Base-by-base conservation (phyloP, 129 eudicot species). In the Arctium minus region DNA sequence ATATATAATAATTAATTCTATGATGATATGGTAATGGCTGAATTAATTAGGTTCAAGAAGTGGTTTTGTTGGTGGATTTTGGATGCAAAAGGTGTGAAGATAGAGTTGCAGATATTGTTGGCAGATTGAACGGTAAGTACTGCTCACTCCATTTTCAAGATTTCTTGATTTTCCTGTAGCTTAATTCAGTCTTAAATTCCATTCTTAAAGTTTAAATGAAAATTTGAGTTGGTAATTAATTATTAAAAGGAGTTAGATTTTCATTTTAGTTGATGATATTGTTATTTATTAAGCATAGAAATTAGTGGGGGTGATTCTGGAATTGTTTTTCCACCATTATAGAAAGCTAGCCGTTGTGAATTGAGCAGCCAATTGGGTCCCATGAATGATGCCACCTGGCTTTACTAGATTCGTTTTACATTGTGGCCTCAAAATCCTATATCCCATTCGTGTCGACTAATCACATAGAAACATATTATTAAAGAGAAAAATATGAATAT, bases 81-180 rank as follows among this genome's bases (percentile, higher is more conserved):
- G 6, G 79, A 78, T 84, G 86, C 79, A 84, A 72, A 84, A 60
- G 42, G 73, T 84, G 86, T 72, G 74, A 18, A 72, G 83, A 72
- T 38, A 78, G 79, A 72, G 83, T 84, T 18, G 86, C 69, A 2
- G 30, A 60, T 39, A 77, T 83, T 1, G 68, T 83, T 72, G 38
- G 82, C 37, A 72, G 32, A 64, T 56, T 60, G 5, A 62, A 84
- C 13, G 83, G 83, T 84, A 64, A n/a, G 32, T 60, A 17, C 17
- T 83, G 36, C 18, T 10, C 30, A 11, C 15, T 50, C 76, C 62
- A 8, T 71, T 48, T 68, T 46, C 76, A 75, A 75, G 40, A 46
- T 75, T 75, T 69, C 30, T 77, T 50, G 40, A 70, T 70, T 70
- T 53, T 30, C 32, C 29, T 39, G 73, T 44, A 6, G 36, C 13